phyloP scores from a whole-genome alignment of 768 basidiomycete species.

The Dictyophora rubrovolvata region DNA sequence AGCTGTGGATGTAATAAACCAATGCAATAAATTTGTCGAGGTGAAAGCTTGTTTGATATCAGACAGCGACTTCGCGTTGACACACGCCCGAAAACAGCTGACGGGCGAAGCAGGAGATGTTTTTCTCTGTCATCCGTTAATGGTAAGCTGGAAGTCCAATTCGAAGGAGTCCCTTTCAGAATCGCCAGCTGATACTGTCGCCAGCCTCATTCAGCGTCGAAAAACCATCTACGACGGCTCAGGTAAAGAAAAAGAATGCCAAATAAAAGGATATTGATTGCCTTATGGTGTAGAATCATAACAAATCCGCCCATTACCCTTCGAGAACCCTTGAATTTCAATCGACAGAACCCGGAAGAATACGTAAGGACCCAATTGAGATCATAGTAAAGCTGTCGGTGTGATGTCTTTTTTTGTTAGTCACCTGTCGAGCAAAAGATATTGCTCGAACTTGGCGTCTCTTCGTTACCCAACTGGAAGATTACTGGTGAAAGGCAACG shows the following conservation, averaged over 20 bases:
- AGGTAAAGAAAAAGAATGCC: neutral
- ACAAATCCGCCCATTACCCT: constrained; percentile 20
- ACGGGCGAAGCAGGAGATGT: constrained; percentile 21
- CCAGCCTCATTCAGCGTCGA: constrained; percentile 16
- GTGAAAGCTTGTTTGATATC: neutral
- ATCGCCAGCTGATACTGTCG: too few relatives aligned
- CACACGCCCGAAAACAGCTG: constrained; percentile 8
- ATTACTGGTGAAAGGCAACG: constrained; percentile 15
- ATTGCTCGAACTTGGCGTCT: constrained; percentile 21
- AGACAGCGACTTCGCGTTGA: neutral
- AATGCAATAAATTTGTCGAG: constrained; percentile 15
- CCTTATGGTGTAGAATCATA: constrained; percentile 16
- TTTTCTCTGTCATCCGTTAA: constrained; percentile 18
- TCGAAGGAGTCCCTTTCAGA: neutral
- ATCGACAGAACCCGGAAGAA: constrained; percentile 12
- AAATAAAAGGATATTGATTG: neutral
- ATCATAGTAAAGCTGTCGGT: neutral
- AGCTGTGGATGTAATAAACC: constrained; percentile 10
- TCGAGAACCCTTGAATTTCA: constrained; percentile 18
- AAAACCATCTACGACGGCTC: constrained; percentile 10
- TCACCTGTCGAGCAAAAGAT: constrained; percentile 27
- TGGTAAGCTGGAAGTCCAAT: constrained; percentile 7
- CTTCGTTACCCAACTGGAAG: constrained; percentile 15
- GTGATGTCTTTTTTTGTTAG: neutral
- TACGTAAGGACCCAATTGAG: constrained; percentile 20